Evolutionary conservation across 164 flowering plant genomes (phyloP), one percentile per base, ranked within the genome.

Genomic region (Warburgia ugandensis): DNA sequence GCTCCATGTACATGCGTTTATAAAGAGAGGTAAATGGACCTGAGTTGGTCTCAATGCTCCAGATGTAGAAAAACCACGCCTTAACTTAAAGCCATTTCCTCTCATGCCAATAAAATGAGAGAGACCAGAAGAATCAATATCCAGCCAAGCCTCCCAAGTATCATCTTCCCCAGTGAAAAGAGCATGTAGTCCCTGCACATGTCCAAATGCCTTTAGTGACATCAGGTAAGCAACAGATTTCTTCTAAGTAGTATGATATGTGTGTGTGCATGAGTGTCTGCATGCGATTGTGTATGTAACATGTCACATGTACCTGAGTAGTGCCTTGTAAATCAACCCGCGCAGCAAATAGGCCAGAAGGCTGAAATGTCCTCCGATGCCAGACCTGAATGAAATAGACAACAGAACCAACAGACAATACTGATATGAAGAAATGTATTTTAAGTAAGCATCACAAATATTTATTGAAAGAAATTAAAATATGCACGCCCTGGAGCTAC

Each of bases 151-250:
- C 67, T 94, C 99, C 99, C 97, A 94, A 29, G 87, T 84, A 67
- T 82, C 83, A 82, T 94, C 99, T 65, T 94, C 99, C 54, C 97
- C 97, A 2, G 94, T 89, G 61, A 94, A 94, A 61, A 94, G 96
- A 13, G 94, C 97, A 83, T 89, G 90, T 40, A 94, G 64, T 38
- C 99, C 99, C 99, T 88, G 62, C n/a, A n/a, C n/a, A n/a, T n/a
- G n/a, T n/a, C n/a, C n/a, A n/a, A n/a, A n/a, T n/a, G n/a, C n/a
- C n/a, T n/a, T n/a, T n/a, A n/a, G n/a, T n/a, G n/a, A n/a, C n/a
- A n/a, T n/a, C n/a, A n/a, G n/a, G n/a, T n/a, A n/a, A n/a, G n/a
- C n/a, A n/a, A n/a, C n/a, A n/a, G n/a, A n/a, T n/a, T n/a, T n/a
- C n/a, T n/a, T n/a, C n/a, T n/a, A n/a, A n/a, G n/a, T n/a, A n/a